Conservation (phyloP, 768 basidiomycete species). For the Cyclocybe aegerita region DNA sequence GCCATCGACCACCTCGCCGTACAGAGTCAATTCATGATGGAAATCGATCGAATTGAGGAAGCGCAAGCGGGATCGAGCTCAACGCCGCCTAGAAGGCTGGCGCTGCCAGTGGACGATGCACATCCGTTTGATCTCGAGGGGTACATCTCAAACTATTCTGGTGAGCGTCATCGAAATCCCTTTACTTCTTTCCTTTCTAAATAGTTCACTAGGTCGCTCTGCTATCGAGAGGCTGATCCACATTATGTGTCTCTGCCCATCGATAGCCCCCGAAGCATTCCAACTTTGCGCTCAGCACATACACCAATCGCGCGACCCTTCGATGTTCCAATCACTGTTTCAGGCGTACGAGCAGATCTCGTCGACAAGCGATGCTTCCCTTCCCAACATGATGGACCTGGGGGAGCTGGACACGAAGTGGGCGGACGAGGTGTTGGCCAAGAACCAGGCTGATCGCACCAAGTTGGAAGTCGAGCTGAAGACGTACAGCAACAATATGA, state of each 20-base stretch:
- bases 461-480: slow-evolving; percentile 93
- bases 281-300: slow-evolving; percentile 65
- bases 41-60: slow-evolving; percentile 39
- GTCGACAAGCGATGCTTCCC: slow-evolving; percentile 25
- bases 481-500: slow-evolving; percentile 94
- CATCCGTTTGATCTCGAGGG: slow-evolving; percentile 89
- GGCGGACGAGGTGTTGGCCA: slow-evolving; percentile 66
- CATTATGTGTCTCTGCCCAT: slow-evolving; percentile 63
- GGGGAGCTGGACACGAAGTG: slow-evolving; percentile 64
- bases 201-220: slow-evolving; percentile 55
- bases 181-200: neutral
- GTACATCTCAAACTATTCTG: slow-evolving; percentile 75
- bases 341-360: slow-evolving; percentile 53
- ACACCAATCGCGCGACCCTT: slow-evolving; percentile 66
- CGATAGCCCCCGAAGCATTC: slow-evolving; percentile 72
- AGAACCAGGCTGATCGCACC: slow-evolving; percentile 71
- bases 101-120: slow-evolving; percentile 64
- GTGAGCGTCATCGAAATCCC: slow-evolving; percentile 32
- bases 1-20: slow-evolving; percentile 1
- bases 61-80: slow-evolving; percentile 22
- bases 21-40: slow-evolving; percentile 28
- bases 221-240: slow-evolving; percentile 73
- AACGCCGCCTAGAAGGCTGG: slow-evolving; percentile 21
- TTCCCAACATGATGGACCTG: slow-evolving; percentile 49
- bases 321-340: slow-evolving; percentile 51